Evolutionary conservation across 345 rosid species (phyloP).

Genomic region (Crucihimalaya himalaica): DNA sequence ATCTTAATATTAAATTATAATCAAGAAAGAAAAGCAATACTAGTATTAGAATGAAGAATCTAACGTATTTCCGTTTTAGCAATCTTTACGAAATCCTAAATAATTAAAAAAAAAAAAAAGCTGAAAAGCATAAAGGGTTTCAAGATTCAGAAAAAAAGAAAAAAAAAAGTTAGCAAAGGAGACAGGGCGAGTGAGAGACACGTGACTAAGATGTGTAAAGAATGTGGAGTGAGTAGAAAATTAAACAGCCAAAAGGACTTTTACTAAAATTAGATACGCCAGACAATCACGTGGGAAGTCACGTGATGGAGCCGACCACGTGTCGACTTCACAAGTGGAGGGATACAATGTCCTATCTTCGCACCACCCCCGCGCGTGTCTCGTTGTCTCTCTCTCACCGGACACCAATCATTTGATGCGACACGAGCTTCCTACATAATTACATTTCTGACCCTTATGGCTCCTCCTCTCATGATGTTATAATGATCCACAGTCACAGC

Average conservation of each 20-base stretch:
- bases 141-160: not conserved
- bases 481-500: not conserved
- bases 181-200: slow-evolving; percentile 34
- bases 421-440: not conserved
- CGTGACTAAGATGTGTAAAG: slow-evolving; percentile 26
- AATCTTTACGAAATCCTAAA: slow-evolving; percentile 8
- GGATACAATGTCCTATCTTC: slow-evolving; percentile 6
- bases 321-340: slow-evolving; percentile 2
- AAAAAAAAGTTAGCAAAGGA: not conserved
- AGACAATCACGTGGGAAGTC: slow-evolving; percentile 33
- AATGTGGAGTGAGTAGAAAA: not conserved
- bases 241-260: not conserved
- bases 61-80: not conserved
- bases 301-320: slow-evolving; percentile 29
- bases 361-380: slow-evolving; percentile 35
- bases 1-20: not conserved
- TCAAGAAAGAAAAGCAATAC: not conserved
- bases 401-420: slow-evolving; percentile 41
- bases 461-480: not conserved
- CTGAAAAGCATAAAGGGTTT: slow-evolving; percentile 27
- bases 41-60: no score
- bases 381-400: slow-evolving; percentile 31
- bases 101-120: slow-evolving; percentile 2
- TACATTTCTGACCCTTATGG: slow-evolving; percentile 1
- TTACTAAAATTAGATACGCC: not conserved